Base-by-base conservation (phyloP, 495 filamentous ascomycete species). In the Hyaloscypha hepaticicola region DNA sequence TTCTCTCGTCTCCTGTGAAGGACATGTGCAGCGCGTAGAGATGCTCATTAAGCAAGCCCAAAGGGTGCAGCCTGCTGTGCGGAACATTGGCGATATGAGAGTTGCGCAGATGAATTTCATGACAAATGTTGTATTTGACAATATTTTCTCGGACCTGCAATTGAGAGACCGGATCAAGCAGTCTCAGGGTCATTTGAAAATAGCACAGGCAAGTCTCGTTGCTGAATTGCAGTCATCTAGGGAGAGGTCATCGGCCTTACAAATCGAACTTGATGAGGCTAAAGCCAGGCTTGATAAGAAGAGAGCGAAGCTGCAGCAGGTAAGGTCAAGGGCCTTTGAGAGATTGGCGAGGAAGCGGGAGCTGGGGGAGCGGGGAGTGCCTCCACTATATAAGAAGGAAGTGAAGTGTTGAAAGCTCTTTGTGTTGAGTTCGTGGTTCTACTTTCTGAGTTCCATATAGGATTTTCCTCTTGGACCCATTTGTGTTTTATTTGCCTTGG, bases 61-160 rank as follows among this genome's bases (percentile, higher is more conserved):
- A 25, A 58, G 67, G 9, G 59, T 77, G n/a, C 62, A 69, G 22
- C 78, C 78, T 1, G 25, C 48, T 0, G 63, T 76, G 12, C 27
- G 6, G 2, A 34, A 60, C 1, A 27, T 76, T 2, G 67, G 69
- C 3, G 50, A 41, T 0, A 70, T 75, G 52, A 49, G 60, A 12
- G 77, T 82, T 55, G 73, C 73, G 2, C 66, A 74, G 21, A 75
- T 75, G 9, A 73, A 71, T 57, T 64, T 81, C 31, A 67, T 81
- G 67, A 66, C 72, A 22, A 78, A 81, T 62, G 66, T 82, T 1
- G 66, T 81, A 27, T 82, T 81, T 60, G 77, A 82, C 66, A 81
- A 81, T 52, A 72, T 82, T 52, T 79, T 79, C 63, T 73, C 72
- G 14, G 78, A 82, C 67, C 76, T 80, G 74, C 72, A 66, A 7